These are phyloP conservation scores for Primulina eburnea DNA, from an alignment of 257 asterid species.

Conservation along the genomic window DNA sequence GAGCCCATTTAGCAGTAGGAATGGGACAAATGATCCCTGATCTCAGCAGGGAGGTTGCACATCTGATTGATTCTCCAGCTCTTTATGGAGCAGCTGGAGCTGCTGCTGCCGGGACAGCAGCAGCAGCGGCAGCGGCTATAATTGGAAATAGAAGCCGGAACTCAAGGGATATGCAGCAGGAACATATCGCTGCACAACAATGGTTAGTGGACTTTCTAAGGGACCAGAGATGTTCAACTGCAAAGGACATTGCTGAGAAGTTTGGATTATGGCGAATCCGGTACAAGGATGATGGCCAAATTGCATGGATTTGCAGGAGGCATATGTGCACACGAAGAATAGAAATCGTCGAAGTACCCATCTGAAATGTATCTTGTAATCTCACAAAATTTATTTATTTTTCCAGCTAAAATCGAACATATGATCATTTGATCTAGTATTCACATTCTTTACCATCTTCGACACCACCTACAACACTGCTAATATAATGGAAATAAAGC, in stretches of 20 bases:
- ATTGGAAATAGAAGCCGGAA: slow-evolving; percentile 43
- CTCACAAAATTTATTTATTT: too few species aligned
- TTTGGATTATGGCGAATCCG: slow-evolving; percentile 75
- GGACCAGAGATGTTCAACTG: slow-evolving; percentile 60
- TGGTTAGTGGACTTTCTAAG: slow-evolving; percentile 74
- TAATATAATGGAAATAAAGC: too few species aligned
- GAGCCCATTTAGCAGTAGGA: slow-evolving; percentile 88
- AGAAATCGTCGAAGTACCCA: slow-evolving; percentile 63
- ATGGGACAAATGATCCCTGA: slow-evolving; percentile 95
- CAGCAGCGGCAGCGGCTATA: slow-evolving; percentile 63
- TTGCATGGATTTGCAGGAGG: slow-evolving; percentile 87
- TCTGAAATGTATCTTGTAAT: slow-evolving; percentile 27
- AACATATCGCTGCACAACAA: slow-evolving; percentile 67
- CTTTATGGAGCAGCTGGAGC: slow-evolving; percentile 67
- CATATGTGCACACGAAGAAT: slow-evolving; percentile 63
- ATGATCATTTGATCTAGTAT: too few species aligned
- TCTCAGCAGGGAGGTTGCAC: slow-evolving; percentile 73
- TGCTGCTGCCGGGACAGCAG: slow-evolving; percentile 61
- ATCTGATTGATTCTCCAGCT: slow-evolving; percentile 56
- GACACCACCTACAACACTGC: too few species aligned
- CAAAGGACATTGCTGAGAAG: slow-evolving; percentile 76
- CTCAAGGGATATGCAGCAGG: slow-evolving; percentile 55
- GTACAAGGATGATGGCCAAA: slow-evolving; percentile 70
- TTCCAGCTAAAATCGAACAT: too few species aligned
- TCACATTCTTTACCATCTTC: too few species aligned